Evolutionary conservation across 192 early-diverging fungal genomes (phyloP), one percentile per base, ranked within the genome.

Genomic region (Obelidium mucronatum): DNA sequence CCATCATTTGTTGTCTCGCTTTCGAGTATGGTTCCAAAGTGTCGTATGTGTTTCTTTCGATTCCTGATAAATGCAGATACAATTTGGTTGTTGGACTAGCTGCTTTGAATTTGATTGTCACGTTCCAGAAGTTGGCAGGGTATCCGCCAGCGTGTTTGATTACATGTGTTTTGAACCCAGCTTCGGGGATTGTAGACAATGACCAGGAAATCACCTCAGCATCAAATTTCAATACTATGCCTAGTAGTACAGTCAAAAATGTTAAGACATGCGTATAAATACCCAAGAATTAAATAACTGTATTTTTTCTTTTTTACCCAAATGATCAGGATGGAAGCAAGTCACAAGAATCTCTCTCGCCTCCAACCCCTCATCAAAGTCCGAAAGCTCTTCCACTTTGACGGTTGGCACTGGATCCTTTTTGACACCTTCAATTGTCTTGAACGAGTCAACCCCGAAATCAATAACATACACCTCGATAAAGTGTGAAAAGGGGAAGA

Each of bases 401-500:
- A 71, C 28, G 3, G 15, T 26, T 24, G 68, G 60, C 17, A 77
- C 55, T 26, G 66, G 40, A 63, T 82, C 67, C 33, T 73, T 40
- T 44, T 78, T 69, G 33, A 61, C 40, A 42, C 66, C 78, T 36
- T 33, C 52, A 44, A 75, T 78, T 30, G 90, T 62, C 63, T 88
- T 89, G 53, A 84, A 79, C 68, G 80, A 85, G 24, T 2, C 52
- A 4, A 35, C 44, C 19, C 68, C 67, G 3, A 66, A 24, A 24
- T 88, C 82, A 40, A 91, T 77, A 30, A 80, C 78, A 69, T 87
- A 88, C 2, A 83, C 82, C 31, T 87, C 85, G 33, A 91, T 67
- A 73, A 89, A 89, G 24, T 85, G 79, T 59, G 83, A 85, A 80
- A 91, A 91, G 17, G 92, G 92, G 74, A 87, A 91, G 4, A 93